Percentiles rank a stretch among this genome's conserved stretches.
Evolutionary conservation across 2,329 filamentous ascomycete species (phyloP).

Genomic region (Conoideocrella luteorostrata): DNA sequence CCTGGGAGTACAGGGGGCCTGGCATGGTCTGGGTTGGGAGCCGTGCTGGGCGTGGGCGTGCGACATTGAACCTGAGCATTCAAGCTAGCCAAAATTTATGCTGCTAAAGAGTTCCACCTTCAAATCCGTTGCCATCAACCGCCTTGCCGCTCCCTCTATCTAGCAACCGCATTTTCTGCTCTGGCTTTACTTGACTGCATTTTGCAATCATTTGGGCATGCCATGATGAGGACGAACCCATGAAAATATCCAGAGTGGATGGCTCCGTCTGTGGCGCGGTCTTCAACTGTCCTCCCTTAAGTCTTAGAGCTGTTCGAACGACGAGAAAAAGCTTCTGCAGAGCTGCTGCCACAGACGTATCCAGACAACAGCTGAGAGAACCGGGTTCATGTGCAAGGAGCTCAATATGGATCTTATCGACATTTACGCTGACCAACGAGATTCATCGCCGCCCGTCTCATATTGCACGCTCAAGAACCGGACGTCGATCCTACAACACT

Average conservation of each 20-base stretch:
- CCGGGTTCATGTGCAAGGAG: constrained; percentile 25
- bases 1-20: too few relatives aligned
- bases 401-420: constrained; percentile 35
- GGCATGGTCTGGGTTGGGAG: too few relatives aligned
- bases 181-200: background rate
- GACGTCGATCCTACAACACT: constrained; percentile 20
- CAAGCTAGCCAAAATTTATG: constrained; percentile 1
- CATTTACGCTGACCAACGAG: constrained; percentile 27
- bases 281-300: constrained; percentile 36
- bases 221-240: constrained; percentile 49
- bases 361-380: constrained; percentile 7
- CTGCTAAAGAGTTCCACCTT: background rate
- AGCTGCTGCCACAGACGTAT: constrained; percentile 13
- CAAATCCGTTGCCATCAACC: background rate
- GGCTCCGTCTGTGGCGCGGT: constrained; percentile 53
- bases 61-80: background rate
- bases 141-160: background rate
- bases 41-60: background rate
- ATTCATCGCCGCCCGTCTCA: constrained; percentile 14
- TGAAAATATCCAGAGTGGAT: constrained; percentile 55
- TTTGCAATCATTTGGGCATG: constrained; percentile 10
- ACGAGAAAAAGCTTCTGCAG: constrained; percentile 20
- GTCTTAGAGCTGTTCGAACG: constrained; percentile 15
- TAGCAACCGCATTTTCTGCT: background rate
- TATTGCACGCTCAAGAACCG: constrained; percentile 6